phyloP scores from a whole-genome alignment of 495 filamentous ascomycete species.

The Penicillium diatomitis region DNA sequence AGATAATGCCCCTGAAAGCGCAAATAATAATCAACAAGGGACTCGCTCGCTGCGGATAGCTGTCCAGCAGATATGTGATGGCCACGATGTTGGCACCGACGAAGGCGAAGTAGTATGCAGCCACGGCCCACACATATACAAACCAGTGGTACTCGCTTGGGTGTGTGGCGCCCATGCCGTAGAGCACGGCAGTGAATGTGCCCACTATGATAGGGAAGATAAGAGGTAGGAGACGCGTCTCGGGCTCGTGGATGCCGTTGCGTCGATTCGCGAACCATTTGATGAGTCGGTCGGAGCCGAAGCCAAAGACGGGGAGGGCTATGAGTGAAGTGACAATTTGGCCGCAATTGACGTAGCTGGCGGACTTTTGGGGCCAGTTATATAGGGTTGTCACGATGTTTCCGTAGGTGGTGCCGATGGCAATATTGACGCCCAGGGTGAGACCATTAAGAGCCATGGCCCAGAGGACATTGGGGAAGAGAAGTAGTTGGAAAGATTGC shows the following conservation, averaged over 20 bases:
- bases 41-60: slow-evolving; percentile 26
- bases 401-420: slow-evolving; percentile 29
- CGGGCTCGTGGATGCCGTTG: slow-evolving; percentile 25
- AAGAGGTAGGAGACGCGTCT: slow-evolving; percentile 22
- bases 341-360: slow-evolving; percentile 26
- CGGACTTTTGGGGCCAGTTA: slow-evolving; percentile 20
- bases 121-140: slow-evolving; percentile 22
- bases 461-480: slow-evolving; percentile 37
- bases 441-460: slow-evolving; percentile 28
- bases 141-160: slow-evolving; percentile 28
- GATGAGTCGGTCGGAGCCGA: slow-evolving; percentile 22
- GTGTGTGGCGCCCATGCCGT: slow-evolving; percentile 21
- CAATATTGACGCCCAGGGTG: slow-evolving; percentile 28
- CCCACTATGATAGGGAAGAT: slow-evolving; percentile 25
- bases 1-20: slow-evolving; percentile 32
- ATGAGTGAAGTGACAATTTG: slow-evolving; percentile 22
- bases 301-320: slow-evolving; percentile 26
- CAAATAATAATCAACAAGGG: slow-evolving; percentile 32
- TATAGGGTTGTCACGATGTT: slow-evolving; percentile 23
- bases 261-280: slow-evolving; percentile 15
- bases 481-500: slow-evolving; percentile 6
- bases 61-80: slow-evolving; percentile 30
- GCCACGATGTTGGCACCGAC: slow-evolving; percentile 31
- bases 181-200: slow-evolving; percentile 18
- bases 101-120: slow-evolving; percentile 29